Evolutionary conservation across 2,329 filamentous ascomycete species (phyloP), one percentile per base, ranked within the genome.

Genomic region (Sclerotinia minor): DNA sequence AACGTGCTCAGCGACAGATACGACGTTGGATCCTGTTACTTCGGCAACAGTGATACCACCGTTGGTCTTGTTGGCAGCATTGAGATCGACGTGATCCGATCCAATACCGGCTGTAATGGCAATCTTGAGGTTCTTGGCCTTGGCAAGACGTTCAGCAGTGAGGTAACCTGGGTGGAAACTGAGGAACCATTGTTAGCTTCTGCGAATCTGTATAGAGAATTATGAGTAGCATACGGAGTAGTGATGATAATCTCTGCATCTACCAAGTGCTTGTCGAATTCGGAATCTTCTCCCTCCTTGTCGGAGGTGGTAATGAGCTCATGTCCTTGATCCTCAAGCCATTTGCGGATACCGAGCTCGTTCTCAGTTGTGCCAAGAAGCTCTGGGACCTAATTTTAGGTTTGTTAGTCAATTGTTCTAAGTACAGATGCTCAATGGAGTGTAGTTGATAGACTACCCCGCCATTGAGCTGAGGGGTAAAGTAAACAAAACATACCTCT

Each of bases 241-340:
- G 95, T 99, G 82, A 99, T 98, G 86, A 99, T 98, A 81, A 99
- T 85, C 82, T 99, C 95, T 71, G 95, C 93, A 79, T 98, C 95
- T 71, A 95, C 93, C 67, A 99, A 87, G 83, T 99, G 92, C 84
- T 94, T 87, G 82, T 98, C 95, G 75, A 99, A 98, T 74, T 86
- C 91, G 70, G 94, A 98, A 85, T 90, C 87, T 83, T 92, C 91
- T 73, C 92, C 91, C 76, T 99, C 95, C 85, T 99, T 99, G 85
- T 97, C 92, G 57, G 94, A 97, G 73, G 95, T 99, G 76, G 95
- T 99, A 75, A 99, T 87, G 71, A 99, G 88, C 72, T 92, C 96
- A 87, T 99, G 95, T 77, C 95, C 95, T 80, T 96, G 90, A 71
- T 94, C 92, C 85, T 98, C 95, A 75, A 99, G 89, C 94, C 95